These are phyloP conservation scores for Combretum micranthum DNA, from an alignment of 345 rosid genomes.

Conservation along the genomic window DNA sequence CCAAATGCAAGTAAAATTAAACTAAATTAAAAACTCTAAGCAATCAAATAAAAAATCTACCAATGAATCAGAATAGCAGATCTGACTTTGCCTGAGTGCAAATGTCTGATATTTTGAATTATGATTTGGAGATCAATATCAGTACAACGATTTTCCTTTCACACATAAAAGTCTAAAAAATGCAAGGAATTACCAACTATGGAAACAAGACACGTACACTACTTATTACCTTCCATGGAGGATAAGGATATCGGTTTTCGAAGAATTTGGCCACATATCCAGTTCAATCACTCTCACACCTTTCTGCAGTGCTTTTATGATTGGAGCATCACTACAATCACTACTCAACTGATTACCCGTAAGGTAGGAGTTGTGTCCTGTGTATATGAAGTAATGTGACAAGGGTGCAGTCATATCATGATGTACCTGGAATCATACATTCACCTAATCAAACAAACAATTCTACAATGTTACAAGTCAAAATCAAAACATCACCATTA, in stretches of 20 bases:
- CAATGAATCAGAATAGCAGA: no score
- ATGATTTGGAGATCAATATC: no score
- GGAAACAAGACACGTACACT: background rate
- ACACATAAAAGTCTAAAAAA: no score
- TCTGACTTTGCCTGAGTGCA: no score
- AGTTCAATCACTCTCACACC: constrained; percentile 91
- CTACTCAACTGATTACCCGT: constrained; percentile 97
- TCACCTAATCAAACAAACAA: background rate
- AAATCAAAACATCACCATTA: no score
- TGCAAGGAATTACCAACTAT: background rate
- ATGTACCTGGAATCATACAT: constrained; percentile 61
- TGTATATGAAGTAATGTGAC: constrained; percentile 85
- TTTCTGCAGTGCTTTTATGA: constrained; percentile 57
- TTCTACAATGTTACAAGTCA: no score
- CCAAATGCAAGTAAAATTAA: no score
- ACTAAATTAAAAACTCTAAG: no score
- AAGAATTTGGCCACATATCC: constrained; percentile 90
- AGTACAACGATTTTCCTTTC: no score
- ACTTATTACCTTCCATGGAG: constrained; percentile 82
- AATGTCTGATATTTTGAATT: no score
- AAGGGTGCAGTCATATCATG: constrained; percentile 87
- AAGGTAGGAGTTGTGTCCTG: constrained; percentile 95
- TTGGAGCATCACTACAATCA: constrained; percentile 92
- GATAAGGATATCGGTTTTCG: constrained; percentile 60
- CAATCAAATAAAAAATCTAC: no score